Evolutionary conservation across 2,329 filamentous ascomycete species (phyloP).

Genomic region (Trichoderma atrobrunneum): DNA sequence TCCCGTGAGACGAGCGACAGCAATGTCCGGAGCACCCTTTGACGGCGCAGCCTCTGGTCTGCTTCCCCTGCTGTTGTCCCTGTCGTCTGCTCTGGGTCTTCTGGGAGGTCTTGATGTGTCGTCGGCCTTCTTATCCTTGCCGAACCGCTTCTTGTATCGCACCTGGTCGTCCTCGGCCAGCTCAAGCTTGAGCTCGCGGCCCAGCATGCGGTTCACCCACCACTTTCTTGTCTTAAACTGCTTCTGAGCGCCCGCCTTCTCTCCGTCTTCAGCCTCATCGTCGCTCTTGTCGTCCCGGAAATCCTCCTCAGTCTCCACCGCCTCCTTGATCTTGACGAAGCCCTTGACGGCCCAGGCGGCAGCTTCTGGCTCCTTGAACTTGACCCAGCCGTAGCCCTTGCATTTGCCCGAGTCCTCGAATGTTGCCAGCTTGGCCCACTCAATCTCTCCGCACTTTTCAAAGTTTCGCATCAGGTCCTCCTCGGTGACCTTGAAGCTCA

Average conservation of each 20-base stretch:
- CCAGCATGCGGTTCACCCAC: conserved; percentile 82
- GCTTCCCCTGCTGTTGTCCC: conserved; percentile 21
- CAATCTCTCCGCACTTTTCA: conserved; percentile 76
- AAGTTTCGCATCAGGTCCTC: conserved; percentile 81
- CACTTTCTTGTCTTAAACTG: conserved; percentile 65
- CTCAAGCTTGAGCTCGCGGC: conserved; percentile 80
- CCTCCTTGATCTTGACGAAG: conserved; percentile 69
- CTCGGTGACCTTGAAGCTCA: conserved; percentile 77
- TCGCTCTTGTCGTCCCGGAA: conserved; percentile 49
- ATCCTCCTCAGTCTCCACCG: conserved; percentile 60
- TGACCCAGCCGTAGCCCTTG: conserved; percentile 95
- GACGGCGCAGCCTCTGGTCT: conserved; percentile 33
- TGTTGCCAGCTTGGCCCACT: conserved; percentile 83
- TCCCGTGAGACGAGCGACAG: conserved; percentile 66
- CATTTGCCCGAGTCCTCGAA: conserved; percentile 98
- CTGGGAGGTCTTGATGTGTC: conserved; percentile 28
- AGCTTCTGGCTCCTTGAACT: conserved; percentile 75
- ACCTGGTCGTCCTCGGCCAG: conserved; percentile 88
- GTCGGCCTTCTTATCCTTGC: conserved; percentile 58
- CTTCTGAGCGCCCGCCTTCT: conserved; percentile 42
- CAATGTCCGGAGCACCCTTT: conserved; percentile 46
- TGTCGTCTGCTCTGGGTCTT: conserved; percentile 36
- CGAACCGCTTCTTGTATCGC: conserved; percentile 91
- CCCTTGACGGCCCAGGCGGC: conserved; percentile 71
- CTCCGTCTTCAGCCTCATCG: conserved; percentile 42